A percentile compares a stretch with the other conserved stretches of the same genome.
Evolutionary conservation across 345 rosid species (phyloP).

Genomic region (Salix suchowensis): DNA sequence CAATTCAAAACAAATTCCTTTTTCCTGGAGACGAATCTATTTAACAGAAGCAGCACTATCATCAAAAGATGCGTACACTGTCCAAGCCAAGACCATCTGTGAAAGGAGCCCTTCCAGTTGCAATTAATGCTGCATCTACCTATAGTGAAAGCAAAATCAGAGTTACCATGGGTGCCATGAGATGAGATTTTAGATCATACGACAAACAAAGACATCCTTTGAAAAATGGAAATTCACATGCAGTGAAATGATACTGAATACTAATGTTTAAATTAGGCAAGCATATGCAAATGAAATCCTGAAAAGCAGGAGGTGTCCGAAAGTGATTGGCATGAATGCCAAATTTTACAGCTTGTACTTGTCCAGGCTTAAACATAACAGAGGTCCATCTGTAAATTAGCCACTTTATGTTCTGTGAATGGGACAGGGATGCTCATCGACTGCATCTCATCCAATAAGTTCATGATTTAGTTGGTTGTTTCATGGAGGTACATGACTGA

Average conservation of each 20-base stretch:
- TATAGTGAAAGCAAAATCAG: slow-evolving; percentile 28
- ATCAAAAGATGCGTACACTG: slow-evolving; percentile 46
- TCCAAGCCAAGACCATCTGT: slow-evolving; percentile 96
- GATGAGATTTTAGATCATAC: not conserved
- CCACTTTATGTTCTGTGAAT: not conserved
- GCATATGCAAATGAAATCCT: not conserved
- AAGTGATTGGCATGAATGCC: not conserved
- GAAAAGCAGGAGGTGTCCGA: not conserved
- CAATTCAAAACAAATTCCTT: slow-evolving; percentile 1
- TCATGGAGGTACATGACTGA: not conserved
- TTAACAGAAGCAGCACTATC: not conserved
- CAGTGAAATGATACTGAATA: not conserved
- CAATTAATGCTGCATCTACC: slow-evolving; percentile 98
- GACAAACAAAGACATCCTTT: not conserved
- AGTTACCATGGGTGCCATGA: not conserved
- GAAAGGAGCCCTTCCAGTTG: slow-evolving; percentile 99
- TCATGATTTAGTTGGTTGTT: not conserved
- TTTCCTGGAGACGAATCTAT: not conserved
- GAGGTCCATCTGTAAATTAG: not conserved
- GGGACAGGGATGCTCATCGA: not conserved
- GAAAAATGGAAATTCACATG: not conserved
- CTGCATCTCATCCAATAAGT: not conserved
- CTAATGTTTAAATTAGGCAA: not conserved
- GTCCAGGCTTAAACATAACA: not conserved
- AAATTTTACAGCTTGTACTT: not conserved